phyloP scores from a whole-genome alignment of 2,329 filamentous ascomycete species.

The Cladosporium sp. region DNA sequence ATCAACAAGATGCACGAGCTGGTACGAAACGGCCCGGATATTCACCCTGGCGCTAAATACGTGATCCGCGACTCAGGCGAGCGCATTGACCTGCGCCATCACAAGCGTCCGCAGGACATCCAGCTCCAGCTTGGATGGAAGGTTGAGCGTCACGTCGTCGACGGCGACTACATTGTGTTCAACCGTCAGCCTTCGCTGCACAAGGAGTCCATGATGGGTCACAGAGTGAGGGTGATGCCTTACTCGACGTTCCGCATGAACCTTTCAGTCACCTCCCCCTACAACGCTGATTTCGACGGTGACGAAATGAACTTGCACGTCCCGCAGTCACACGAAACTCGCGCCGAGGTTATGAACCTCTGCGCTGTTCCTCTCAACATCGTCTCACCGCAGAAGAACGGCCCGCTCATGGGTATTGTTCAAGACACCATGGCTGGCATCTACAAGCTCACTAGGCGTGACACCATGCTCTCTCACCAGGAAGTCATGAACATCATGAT shows the following conservation, averaged over 20 bases:
- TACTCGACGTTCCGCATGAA: slow-evolving; percentile 98
- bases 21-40: slow-evolving; percentile 88
- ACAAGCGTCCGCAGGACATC: slow-evolving; percentile 80
- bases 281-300: slow-evolving; percentile 99
- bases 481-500: slow-evolving; percentile 95
- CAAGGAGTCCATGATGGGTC: slow-evolving; percentile 99
- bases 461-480: slow-evolving; percentile 84
- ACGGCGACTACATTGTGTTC: slow-evolving; percentile 98
- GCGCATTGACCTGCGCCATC: slow-evolving; percentile 88
- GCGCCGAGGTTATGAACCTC: slow-evolving; percentile 86
- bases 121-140: slow-evolving; percentile 95
- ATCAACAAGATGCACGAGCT: slow-evolving; percentile 84
- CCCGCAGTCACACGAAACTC: slow-evolving; percentile 92
- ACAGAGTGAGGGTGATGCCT: slow-evolving; percentile 94
- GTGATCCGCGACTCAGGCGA: slow-evolving; percentile 91
- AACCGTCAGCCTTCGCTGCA: slow-evolving; percentile 98
- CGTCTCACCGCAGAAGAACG: slow-evolving; percentile 94
- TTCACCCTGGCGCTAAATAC: slow-evolving; percentile 93
- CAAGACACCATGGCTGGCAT: slow-evolving; percentile 94
- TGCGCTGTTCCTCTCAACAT: slow-evolving; percentile 99
- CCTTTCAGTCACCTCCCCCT: slow-evolving; percentile 92
- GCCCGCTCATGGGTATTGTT: slow-evolving; percentile 98
- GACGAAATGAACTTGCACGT: slow-evolving; percentile 99
- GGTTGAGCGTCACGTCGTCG: slow-evolving; percentile 91
- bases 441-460: slow-evolving; percentile 92